A percentile compares a stretch with the other conserved stretches of the same genome.
Evolutionary conservation across 192 early-diverging fungal species (phyloP).

Genomic region (Backusella macrospora): DNA sequence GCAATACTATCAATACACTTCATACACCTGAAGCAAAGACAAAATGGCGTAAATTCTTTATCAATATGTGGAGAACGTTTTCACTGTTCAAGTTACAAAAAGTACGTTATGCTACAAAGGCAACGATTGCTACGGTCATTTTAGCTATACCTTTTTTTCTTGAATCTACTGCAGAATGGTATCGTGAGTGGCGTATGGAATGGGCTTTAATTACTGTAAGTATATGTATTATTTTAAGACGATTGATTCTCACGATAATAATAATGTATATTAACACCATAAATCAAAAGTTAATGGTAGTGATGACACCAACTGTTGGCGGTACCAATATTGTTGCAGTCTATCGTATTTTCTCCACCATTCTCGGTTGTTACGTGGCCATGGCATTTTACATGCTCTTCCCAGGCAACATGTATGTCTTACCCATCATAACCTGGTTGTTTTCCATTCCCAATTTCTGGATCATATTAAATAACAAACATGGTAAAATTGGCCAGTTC

Average conservation of each 20-base stretch:
- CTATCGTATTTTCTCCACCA: constrained; percentile 74
- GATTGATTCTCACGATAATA: not conserved
- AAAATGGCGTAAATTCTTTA: constrained; percentile 49
- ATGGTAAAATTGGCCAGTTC: constrained; percentile 79
- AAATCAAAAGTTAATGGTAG: constrained; percentile 56
- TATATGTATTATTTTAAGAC: not conserved
- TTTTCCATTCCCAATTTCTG: constrained; percentile 71
- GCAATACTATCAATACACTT: constrained; percentile 48
- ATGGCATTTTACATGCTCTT: constrained; percentile 61
- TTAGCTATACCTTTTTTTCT: constrained; percentile 68
- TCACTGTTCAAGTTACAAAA: constrained; percentile 69
- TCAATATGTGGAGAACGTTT: constrained; percentile 62
- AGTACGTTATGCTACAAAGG: constrained; percentile 76
- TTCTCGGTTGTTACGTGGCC: constrained; percentile 67
- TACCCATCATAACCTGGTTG: constrained; percentile 58
- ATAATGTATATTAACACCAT: no score
- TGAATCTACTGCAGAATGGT: constrained; percentile 52
- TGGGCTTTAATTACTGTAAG: constrained; percentile 77
- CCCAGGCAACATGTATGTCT: constrained; percentile 43
- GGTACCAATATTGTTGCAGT: constrained; percentile 72
- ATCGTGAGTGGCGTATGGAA: constrained; percentile 68
- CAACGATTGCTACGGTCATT: constrained; percentile 63
- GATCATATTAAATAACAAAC: constrained; percentile 64
- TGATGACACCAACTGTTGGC: constrained; percentile 88
- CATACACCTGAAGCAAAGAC: constrained; percentile 67